These are phyloP conservation scores for Apiotrichum gamsii DNA, from an alignment of 1,284 basidiomycete genomes.

Conservation along the genomic window DNA sequence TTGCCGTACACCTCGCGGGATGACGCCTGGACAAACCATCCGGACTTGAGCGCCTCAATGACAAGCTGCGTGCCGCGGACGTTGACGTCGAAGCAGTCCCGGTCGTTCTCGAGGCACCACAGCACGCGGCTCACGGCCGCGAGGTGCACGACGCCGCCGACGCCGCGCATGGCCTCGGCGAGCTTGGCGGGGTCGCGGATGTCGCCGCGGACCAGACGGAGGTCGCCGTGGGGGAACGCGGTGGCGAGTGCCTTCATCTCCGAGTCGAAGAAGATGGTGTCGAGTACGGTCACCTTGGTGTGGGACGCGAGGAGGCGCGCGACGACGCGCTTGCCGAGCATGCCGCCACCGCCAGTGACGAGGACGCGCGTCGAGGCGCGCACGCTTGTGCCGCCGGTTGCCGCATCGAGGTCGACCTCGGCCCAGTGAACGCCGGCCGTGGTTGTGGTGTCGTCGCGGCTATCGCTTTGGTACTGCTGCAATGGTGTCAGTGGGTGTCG, in stretches of 20 bases:
- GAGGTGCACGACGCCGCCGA: conserved; percentile 32
- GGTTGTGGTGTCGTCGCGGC: too few relatives aligned
- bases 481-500: too few relatives aligned
- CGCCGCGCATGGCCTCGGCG: conserved; percentile 12
- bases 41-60: conserved; percentile 12
- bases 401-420: too few relatives aligned
- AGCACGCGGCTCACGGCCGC: conserved; percentile 32
- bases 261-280: conserved; percentile 23
- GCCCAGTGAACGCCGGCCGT: too few relatives aligned
- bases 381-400: too few relatives aligned
- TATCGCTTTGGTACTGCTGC: too few relatives aligned
- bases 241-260: conserved; percentile 17
- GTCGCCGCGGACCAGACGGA: conserved; percentile 21
- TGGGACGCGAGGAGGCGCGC: conserved; percentile 14
- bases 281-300: conserved; percentile 23
- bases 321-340: conserved; percentile 21
- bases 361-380: conserved; percentile 5
- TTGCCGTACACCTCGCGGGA: conserved; percentile 28
- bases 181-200: conserved; percentile 22
- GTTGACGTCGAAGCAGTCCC: conserved; percentile 31
- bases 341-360: conserved; percentile 13
- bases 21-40: conserved; percentile 29
- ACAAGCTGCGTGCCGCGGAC: conserved; percentile 24
- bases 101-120: conserved; percentile 32
- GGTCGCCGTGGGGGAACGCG: conserved; percentile 11